Evolutionary conservation across 768 basidiomycete genomes (phyloP).

Genomic region (Piloderma croceum): DNA sequence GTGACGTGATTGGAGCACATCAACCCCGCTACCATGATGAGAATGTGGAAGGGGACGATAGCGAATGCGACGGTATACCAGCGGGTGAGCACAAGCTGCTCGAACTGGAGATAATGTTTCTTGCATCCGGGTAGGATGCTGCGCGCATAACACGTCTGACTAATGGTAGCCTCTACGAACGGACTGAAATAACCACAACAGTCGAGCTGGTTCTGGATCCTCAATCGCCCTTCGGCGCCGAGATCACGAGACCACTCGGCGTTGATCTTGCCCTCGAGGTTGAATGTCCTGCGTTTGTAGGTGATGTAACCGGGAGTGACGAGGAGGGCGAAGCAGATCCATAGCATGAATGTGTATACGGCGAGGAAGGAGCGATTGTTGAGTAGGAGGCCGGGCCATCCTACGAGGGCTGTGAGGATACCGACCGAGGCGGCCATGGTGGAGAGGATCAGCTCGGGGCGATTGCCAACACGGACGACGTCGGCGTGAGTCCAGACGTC

Average conservation of each 20-base stretch:
- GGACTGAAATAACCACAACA: conserved; percentile 82
- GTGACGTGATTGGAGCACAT: conserved; percentile 82
- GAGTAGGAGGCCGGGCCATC: conserved; percentile 75
- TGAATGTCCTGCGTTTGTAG: conserved; percentile 70
- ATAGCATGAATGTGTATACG: conserved; percentile 63
- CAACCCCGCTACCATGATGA: conserved; percentile 55
- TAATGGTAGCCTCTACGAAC: conserved; percentile 73
- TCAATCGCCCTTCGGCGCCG: conserved; percentile 52
- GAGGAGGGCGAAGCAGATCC: conserved; percentile 68
- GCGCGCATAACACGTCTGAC: conserved; percentile 69
- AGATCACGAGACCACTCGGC: conserved; percentile 66
- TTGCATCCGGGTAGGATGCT: conserved; percentile 74
- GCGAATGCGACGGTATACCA: conserved; percentile 68
- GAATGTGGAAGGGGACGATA: conserved; percentile 63
- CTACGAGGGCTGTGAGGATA: conserved; percentile 61
- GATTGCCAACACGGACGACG: conserved; percentile 67
- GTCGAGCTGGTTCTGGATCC: conserved; percentile 67
- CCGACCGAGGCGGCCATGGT: conserved; percentile 59
- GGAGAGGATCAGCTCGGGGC: conserved; percentile 60
- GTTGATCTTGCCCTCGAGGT: conserved; percentile 79
- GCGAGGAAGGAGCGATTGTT: conserved; percentile 83
- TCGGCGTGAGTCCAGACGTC: conserved; percentile 66
- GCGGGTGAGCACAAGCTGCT: conserved; percentile 45
- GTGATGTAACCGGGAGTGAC: conserved; percentile 73
- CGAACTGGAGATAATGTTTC: conserved; percentile 50